Evolutionary conservation across 2,329 filamentous ascomycete species (phyloP), one percentile per base, ranked within the genome.

Genomic region (Chalaropsis thielavioides): DNA sequence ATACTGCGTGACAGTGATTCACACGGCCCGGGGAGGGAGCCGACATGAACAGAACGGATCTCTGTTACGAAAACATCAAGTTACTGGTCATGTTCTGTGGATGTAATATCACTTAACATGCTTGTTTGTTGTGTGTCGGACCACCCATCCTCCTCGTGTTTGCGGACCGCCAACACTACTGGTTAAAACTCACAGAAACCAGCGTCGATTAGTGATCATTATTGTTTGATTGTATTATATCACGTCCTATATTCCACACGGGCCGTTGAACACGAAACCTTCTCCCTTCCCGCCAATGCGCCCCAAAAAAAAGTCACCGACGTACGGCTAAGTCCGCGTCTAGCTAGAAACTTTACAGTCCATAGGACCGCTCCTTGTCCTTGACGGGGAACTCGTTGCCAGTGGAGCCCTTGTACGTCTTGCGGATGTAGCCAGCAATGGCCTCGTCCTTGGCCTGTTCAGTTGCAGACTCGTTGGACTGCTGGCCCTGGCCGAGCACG

Each of bases 361-460:
- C 74, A 41, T 69, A 73, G 54, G 75, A 71, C 69, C 73, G 74
- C 5, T 84, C 78, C 78, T 90, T 90, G 74, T 91, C 88, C 72
- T 81, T 77, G 73, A 90, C 76, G 35, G 85, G 84, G 63, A 92
- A 73, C 7, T 92, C 88, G 5, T 76, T 83, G 66, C 89, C 89
- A 0, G 86, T 87, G 0, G 76, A 72, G 59, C 70, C 76, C 80
- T 90, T 90, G 80, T 90, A 92, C 74, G 87, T 78, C 51, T 74
- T 75, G 44, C 89, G 83, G 70, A 92, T 83, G 73, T 82, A 86
- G 73, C 90, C 86, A 35, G 83, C 84, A 70, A 92, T 89, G 73
- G 87, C 79, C 74, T 90, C 86, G 73, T 94, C 90, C 77, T 92
- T 92, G 70, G 86, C 87, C 76, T 95, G 89, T 76, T 95, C 90